Base-by-base conservation (phyloP, 73 alveolate genomes). In the Paramecium octaurelia region DNA sequence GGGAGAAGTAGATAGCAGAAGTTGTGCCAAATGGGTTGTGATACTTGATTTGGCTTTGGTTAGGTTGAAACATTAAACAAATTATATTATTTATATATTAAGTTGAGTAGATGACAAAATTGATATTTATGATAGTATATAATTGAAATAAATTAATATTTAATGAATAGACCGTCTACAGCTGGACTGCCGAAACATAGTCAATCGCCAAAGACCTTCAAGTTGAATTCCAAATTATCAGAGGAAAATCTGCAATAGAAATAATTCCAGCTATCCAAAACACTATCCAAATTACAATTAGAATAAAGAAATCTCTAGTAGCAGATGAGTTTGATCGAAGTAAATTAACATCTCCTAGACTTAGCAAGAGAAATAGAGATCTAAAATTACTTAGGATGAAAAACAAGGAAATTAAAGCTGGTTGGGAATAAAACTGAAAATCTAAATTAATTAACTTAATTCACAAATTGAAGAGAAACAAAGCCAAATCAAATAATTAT, bases 361-460 rank as follows among this genome's bases (percentile, higher is more conserved):
- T 0, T 68, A 73, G 87, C 40, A 73, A 35, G 87, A 73, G 38
- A 73, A 73, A 38, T 38, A 73, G n/a, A 73, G 20, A 11, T 73
- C 16, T 4, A 73, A 73, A 38, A 73, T 34, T 3, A 12, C 9
- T 36, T 21, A 73, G 38, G 87, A 73, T 36, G 87, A 73, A 31
- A 40, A 40, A 36, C 20, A 73, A 34, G 87, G 64, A 31, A 73
- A 73, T 40, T 21, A 73, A 34, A 73, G 87, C 35, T 80, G 91
- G 91, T 43, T 80, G 11, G 91, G 91, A n/a, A 80, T 80, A 20
- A 80, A 80, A 46, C 44, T 80, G 31, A 80, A 80, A 48, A 80
- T 80, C 14, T 35, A 80, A 46, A 80, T 80, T 6, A 80, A 80
- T 24, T 35, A 80, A 24, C 57, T 80, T 2, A 80, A 42, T 44